Base-by-base conservation (phyloP, 1,139 yeast genomes). In the Candida smagusa region DNA sequence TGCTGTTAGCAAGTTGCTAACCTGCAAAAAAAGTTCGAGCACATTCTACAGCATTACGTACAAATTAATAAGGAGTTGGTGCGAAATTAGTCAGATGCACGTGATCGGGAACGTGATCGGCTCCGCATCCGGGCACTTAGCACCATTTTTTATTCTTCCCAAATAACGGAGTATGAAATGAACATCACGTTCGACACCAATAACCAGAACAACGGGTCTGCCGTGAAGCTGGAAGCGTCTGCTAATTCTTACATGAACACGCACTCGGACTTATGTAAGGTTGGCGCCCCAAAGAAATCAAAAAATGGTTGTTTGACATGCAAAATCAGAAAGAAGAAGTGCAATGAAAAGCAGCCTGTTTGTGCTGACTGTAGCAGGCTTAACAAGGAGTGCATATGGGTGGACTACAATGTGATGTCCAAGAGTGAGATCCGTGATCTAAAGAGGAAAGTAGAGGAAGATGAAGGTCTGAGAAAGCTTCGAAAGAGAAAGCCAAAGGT, bases 231-330 rank as follows among this genome's bases (percentile, higher is more conserved):
- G 19, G 19, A 16, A 16, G 5, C 19, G 19, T 7, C 9, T 19
- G 32, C 13, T 8, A n/a, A 21, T 12, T 22, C 13, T 6, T 12
- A 21, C 11, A 35, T 39, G 29, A 31, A 12, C 25, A 33, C 34
- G 4, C 34, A 34, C 30, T 28, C 40, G 3, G 41, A 38, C 19
- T 16, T 38, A 19, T 38, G 37, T 16, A 22, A 34, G 9, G 27
- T 30, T 5, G 24, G 26, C 6, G 25, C 29, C 13, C 38, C 41
- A 4, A 38, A 35, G 28, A 53, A 80, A 38, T 73, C 82, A 2
- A 67, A 69, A 46, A 68, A 67, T 46, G 92, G 92, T 0, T 84
- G 92, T 54, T 59, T 81, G 32, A 81, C 89, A 0, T 84, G 92
- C 50, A 77, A 87, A 42, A 69, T 74, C 33, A 61, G 92, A 30